Evolutionary conservation across 2,329 filamentous ascomycete genomes (phyloP).

Genomic region (Thielaviopsis euricoi): DNA sequence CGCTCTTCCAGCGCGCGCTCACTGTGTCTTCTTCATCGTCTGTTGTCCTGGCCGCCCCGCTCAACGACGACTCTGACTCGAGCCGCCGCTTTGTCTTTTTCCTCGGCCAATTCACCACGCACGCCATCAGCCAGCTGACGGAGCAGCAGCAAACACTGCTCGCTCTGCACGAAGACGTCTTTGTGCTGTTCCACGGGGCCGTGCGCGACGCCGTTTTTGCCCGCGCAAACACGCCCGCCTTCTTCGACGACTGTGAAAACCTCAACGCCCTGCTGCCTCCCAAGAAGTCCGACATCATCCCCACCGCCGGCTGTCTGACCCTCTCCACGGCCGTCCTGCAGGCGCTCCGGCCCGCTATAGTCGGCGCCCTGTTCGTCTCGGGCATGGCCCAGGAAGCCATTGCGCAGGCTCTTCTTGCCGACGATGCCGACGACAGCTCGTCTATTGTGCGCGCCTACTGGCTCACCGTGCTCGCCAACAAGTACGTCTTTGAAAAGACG

Average conservation of each 20-base stretch:
- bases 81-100: conserved; percentile 7
- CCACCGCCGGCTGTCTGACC: not conserved
- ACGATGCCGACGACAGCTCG: not conserved
- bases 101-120: conserved; percentile 19
- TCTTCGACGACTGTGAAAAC: not conserved
- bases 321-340: conserved; percentile 25
- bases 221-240: not conserved
- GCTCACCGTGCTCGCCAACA: conserved; percentile 28
- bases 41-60: not conserved
- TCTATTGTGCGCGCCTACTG: conserved; percentile 14
- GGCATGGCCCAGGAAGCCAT: conserved; percentile 22
- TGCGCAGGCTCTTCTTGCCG: conserved; percentile 7
- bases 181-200: conserved; percentile 22
- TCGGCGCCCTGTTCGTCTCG: conserved; percentile 22
- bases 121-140: conserved; percentile 22
- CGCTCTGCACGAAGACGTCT: conserved; percentile 19
- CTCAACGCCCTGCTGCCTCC: not conserved
- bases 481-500: conserved; percentile 23
- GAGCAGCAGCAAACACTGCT: conserved; percentile 22
- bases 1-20: conserved; percentile 2
- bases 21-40: not conserved
- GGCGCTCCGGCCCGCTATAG: conserved; percentile 19
- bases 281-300: not conserved
- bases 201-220: not conserved
- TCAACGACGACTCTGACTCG: conserved; percentile 8